Evolutionary conservation across 176 grass and related monocot genomes (phyloP), one percentile per base, ranked within the genome.

Genomic region (Oryza meridionalis): DNA sequence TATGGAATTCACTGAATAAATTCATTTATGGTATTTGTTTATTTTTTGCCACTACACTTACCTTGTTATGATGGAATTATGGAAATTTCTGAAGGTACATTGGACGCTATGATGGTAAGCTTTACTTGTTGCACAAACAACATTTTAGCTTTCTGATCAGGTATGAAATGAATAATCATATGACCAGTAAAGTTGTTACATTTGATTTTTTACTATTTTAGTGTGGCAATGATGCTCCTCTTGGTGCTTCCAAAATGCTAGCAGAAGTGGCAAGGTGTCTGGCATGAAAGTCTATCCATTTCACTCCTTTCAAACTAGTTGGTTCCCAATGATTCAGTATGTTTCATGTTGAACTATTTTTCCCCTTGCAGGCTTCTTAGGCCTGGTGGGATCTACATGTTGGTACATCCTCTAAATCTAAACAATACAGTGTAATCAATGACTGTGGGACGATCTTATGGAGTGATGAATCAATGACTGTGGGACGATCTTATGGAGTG

Each of bases 61-160:
- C 72, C 11, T 22, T 88, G 65, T 75, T 58, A 6, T 86, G 29
- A 35, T 35, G n/a, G 58, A 21, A 47, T 86, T 22, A 35, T 50
- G n/a, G 58, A 21, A 47, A 81, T 79, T 77, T 89, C 50, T 90
- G 68, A 55, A 97, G 92, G 95, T 32, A 95, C 92, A 77, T 70
- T 98, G 92, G 95, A 98, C 88, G 92, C 92, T 80, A 88, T 95
- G 86, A 90, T 98, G 95, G 95, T 98, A 98, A 95, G 91, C 73
- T 46, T 21, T 79, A 10, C 65, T 45, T 77, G 16, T 55, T 86
- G n/a, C 68, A 37, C 65, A 43, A 77, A 79, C 27, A 66, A 38
- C 45, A 66, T 61, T 75, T 31, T 35, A 85, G 70, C 33, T 84
- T 84, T 74, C 15, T 69, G 43, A 45, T 78, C 33, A 59, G 38